Evolutionary conservation across 2,329 filamentous ascomycete species (phyloP).

Genomic region (Claviceps sp.): DNA sequence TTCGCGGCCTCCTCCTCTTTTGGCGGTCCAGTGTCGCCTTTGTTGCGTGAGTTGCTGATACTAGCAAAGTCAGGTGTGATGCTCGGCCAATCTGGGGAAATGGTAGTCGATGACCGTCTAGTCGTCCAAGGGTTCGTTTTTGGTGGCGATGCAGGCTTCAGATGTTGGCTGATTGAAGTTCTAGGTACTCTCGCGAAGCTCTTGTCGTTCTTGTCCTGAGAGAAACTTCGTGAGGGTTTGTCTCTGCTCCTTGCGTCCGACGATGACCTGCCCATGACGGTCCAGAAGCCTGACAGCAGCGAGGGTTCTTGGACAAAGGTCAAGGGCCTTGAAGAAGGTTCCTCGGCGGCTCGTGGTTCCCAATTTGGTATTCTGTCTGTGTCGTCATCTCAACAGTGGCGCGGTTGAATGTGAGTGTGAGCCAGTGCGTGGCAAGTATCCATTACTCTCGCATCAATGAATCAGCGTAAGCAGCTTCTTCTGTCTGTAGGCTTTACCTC

Average conservation of each 20-base stretch:
- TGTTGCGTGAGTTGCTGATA: not conserved
- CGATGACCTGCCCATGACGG: not conserved
- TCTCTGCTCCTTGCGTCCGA: not conserved
- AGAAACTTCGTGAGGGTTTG: constrained; percentile 7
- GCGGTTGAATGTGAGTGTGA: not conserved
- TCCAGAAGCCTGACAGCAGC: not conserved
- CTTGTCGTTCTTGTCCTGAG: constrained; percentile 14
- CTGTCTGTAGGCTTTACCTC: not conserved
- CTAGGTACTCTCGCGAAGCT: not conserved
- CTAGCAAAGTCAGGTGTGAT: constrained; percentile 1
- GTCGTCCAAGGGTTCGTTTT: constrained; percentile 20
- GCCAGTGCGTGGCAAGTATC: not conserved
- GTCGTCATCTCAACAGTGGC: not conserved
- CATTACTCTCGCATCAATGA: not conserved
- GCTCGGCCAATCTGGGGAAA: constrained; percentile 1
- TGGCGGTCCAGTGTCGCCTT: not conserved
- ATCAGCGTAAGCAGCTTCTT: not conserved
- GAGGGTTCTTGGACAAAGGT: not conserved
- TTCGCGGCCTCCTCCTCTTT: not conserved
- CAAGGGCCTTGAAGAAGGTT: not conserved
- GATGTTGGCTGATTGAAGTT: constrained; percentile 1
- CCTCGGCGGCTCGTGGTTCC: no score
- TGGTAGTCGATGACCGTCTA: not conserved
- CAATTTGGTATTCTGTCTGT: not conserved
- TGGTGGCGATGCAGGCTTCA: constrained; percentile 21